Conservation (phyloP, 305 asterid species). For the Rubia tinctorum region DNA sequence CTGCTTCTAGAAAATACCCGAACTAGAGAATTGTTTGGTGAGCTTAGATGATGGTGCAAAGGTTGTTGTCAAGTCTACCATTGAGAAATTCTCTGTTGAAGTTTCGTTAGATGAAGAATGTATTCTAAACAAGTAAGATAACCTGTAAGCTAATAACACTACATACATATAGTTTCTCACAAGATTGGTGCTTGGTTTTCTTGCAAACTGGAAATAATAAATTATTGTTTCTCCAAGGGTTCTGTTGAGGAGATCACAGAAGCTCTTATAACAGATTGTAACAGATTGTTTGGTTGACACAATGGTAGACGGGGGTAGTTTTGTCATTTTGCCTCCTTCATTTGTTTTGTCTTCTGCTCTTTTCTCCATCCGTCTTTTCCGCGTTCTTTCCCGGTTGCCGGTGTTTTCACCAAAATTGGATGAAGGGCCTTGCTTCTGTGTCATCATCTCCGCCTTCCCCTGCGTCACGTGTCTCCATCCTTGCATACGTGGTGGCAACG, state of each 20-base stretch:
- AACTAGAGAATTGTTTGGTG: slow-evolving; percentile 59
- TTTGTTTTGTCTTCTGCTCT: too few relatives aligned
- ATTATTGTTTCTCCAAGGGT: slow-evolving; percentile 74
- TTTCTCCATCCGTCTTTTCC: too few relatives aligned
- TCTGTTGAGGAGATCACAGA: slow-evolving; percentile 67
- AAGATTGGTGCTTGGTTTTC: slow-evolving; percentile 18
- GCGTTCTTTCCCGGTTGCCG: too few relatives aligned
- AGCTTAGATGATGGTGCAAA: slow-evolving; percentile 62
- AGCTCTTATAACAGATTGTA: slow-evolving; percentile 54
- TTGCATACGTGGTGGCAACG: too few relatives aligned
- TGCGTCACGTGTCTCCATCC: too few relatives aligned
- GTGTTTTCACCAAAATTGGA: too few relatives aligned
- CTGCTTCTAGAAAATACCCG: slow-evolving; percentile 54
- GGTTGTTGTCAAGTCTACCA: slow-evolving; percentile 55
- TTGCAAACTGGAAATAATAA: slow-evolving; percentile 55
- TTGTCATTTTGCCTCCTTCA: too few relatives aligned
- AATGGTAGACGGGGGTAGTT: too few relatives aligned
- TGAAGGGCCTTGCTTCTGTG: too few relatives aligned
- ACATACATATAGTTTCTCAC: neutral
- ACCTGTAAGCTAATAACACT: slow-evolving; percentile 5
- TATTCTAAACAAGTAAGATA: slow-evolving; percentile 63
- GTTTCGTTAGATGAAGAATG: slow-evolving; percentile 66
- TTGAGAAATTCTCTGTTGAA: slow-evolving; percentile 58
- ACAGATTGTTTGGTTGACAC: too few relatives aligned
- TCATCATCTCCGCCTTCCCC: too few relatives aligned